phyloP scores from a whole-genome alignment of 75 land plant genomes.

The Larix kaempferi region DNA sequence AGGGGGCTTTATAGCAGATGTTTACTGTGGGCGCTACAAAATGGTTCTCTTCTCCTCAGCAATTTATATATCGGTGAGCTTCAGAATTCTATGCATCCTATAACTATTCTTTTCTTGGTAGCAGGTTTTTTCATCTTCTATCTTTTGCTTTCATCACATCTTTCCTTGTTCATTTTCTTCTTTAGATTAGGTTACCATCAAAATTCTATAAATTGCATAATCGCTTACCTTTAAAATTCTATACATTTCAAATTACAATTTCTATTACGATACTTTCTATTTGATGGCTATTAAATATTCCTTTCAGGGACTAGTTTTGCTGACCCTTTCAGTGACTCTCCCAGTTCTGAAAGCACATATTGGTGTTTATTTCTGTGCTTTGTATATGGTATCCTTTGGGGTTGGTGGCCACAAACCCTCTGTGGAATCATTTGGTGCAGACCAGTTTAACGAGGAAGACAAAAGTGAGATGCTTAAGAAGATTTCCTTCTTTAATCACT shows the following conservation, averaged over 20 bases:
- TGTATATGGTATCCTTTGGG: constrained; percentile 51
- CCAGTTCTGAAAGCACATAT: constrained; percentile 65
- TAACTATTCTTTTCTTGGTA: too few relatives aligned
- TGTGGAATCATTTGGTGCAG: constrained; percentile 56
- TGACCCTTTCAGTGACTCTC: constrained; percentile 47
- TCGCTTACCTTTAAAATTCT: too few relatives aligned
- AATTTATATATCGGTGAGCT: constrained; percentile 59
- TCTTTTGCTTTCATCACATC: too few relatives aligned
- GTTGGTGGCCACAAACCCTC: constrained; percentile 43
- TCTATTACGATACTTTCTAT: too few relatives aligned
- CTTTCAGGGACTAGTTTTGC: constrained; percentile 50
- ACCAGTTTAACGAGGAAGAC: constrained; percentile 58
- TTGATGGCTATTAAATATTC: too few relatives aligned
- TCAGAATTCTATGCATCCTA: neutral
- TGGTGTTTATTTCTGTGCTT: constrained; percentile 52
- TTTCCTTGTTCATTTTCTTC: too few relatives aligned
- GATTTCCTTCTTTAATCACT: constrained; percentile 44
- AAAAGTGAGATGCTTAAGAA: constrained; percentile 38
- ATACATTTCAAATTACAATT: too few relatives aligned
- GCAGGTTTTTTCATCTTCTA: too few relatives aligned
- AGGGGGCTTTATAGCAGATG: constrained; percentile 88
- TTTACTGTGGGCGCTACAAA: constrained; percentile 70
- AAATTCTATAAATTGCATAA: too few relatives aligned
- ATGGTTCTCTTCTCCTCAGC: constrained; percentile 57
- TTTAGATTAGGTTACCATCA: too few relatives aligned